phyloP scores from a whole-genome alignment of 208 protist genomes.

The Borovskyia barvae region DNA sequence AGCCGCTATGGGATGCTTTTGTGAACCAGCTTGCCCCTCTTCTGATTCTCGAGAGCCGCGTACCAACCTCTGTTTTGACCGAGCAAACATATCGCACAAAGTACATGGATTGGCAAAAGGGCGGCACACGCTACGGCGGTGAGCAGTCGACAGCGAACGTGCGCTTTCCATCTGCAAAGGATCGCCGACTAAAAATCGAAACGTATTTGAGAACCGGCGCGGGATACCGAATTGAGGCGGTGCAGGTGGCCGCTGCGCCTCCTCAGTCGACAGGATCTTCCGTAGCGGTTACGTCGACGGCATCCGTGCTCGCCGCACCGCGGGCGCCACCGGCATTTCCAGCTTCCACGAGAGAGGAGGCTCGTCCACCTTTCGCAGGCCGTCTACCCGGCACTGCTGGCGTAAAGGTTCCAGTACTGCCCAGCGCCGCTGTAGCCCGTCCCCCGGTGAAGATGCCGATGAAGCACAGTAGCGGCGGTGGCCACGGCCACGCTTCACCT shows the following conservation, averaged over 20 bases:
- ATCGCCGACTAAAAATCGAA: constrained; percentile 76
- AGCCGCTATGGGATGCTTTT: constrained; percentile 60
- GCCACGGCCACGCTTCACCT: constrained; percentile 1
- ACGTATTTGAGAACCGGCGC: constrained; percentile 59
- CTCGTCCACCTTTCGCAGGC: constrained; percentile 16
- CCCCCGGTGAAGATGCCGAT: constrained; percentile 30
- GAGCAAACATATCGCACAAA: constrained; percentile 79
- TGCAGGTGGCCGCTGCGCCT: constrained; percentile 29
- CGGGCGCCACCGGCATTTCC: constrained; percentile 2
- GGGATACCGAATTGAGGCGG: constrained; percentile 54
- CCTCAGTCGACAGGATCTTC: no score
- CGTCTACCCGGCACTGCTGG: constrained; percentile 13
- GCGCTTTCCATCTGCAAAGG: constrained; percentile 74
- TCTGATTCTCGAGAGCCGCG: constrained; percentile 60
- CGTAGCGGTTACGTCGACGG: not conserved
- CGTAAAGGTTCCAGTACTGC: constrained; percentile 21
- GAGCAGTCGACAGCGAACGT: constrained; percentile 69
- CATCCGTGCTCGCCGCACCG: constrained; percentile 1
- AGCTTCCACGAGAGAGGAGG: not conserved
- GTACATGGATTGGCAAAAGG: constrained; percentile 87
- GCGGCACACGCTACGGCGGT: constrained; percentile 78
- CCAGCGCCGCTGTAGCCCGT: constrained; percentile 7
- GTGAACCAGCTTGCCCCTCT: constrained; percentile 61
- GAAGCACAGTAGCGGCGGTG: constrained; percentile 17
- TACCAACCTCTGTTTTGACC: constrained; percentile 51